Percentiles rank a stretch among this genome's conserved stretches.
phyloP scores from a whole-genome alignment of 352 stramenopile species.

The Pythium folliculosum region DNA sequence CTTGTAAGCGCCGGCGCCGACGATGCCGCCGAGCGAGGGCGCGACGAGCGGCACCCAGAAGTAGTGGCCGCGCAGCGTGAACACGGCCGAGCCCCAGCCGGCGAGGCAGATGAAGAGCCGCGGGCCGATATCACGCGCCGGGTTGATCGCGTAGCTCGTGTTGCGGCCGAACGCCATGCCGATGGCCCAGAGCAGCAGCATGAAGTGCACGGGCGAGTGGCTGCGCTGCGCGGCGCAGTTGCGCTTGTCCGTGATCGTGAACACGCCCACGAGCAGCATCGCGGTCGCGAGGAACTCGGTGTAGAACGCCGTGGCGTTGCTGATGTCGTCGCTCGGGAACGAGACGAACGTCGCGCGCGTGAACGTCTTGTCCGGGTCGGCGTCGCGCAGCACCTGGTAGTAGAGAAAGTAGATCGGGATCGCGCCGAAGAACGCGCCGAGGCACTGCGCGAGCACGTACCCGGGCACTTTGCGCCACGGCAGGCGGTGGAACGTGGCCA shows the following conservation, averaged over 20 bases:
- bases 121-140: slow-evolving; percentile 54
- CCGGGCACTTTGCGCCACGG: slow-evolving; percentile 62
- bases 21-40: slow-evolving; percentile 38
- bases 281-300: slow-evolving; percentile 53
- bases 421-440: slow-evolving; percentile 51
- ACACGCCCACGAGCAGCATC: slow-evolving; percentile 36
- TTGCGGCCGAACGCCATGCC: slow-evolving; percentile 62
- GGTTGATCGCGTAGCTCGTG: slow-evolving; percentile 59
- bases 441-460: slow-evolving; percentile 38
- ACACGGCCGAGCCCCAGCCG: slow-evolving; percentile 45
- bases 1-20: slow-evolving; percentile 44
- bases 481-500: slow-evolving; percentile 49
- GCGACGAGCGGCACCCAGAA: slow-evolving; percentile 59
- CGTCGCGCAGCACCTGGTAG: slow-evolving; percentile 41
- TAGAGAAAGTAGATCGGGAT: slow-evolving; percentile 54
- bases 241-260: slow-evolving; percentile 48
- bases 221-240: too few relatives aligned
- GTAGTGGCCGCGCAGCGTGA: slow-evolving; percentile 48
- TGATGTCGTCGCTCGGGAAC: slow-evolving; percentile 45
- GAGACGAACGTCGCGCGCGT: slow-evolving; percentile 51
- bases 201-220: too few relatives aligned
- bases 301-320: slow-evolving; percentile 42
- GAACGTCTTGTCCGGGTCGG: slow-evolving; percentile 42
- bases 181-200: too few relatives aligned
- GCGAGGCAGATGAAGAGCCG: slow-evolving; percentile 41